These are phyloP conservation scores for Candida chilensis DNA, from an alignment of 805 yeast species.

Conservation along the genomic window DNA sequence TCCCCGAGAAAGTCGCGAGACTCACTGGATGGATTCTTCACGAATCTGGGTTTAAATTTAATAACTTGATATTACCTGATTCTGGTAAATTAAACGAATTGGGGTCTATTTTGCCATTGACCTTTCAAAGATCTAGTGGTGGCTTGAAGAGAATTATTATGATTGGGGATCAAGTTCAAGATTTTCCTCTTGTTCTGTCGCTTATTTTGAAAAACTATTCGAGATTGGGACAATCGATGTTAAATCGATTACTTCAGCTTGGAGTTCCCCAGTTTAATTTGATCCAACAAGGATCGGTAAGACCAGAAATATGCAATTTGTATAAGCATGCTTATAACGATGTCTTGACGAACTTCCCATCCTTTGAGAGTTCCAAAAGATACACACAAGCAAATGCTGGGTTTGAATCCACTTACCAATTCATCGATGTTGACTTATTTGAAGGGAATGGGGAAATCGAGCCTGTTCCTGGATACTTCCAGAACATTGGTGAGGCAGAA, in stretches of 20 bases:
- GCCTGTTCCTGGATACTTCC: conserved; percentile 13
- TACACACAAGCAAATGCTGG: conserved; percentile 21
- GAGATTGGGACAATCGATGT: background rate
- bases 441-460: conserved; percentile 17
- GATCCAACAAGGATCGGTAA: background rate
- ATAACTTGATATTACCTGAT: background rate
- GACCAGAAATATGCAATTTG: background rate
- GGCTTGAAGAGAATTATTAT: conserved; percentile 1
- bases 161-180: background rate
- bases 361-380: no score
- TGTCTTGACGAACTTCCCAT: background rate
- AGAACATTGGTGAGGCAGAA: conserved; percentile 40
- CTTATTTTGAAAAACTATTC: background rate
- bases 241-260: background rate
- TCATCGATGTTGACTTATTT: conserved; percentile 17
- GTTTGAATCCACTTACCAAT: conserved; percentile 15
- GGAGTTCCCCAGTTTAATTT: background rate
- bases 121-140: background rate
- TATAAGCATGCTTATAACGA: background rate
- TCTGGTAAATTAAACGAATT: background rate
- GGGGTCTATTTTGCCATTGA: background rate
- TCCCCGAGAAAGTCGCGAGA: background rate
- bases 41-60: background rate
- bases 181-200: background rate
- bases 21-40: background rate